A percentile compares a stretch with the other conserved stretches of the same genome.
Conservation (phyloP, 345 rosid genomes). For the Rhodamnia argentea region DNA sequence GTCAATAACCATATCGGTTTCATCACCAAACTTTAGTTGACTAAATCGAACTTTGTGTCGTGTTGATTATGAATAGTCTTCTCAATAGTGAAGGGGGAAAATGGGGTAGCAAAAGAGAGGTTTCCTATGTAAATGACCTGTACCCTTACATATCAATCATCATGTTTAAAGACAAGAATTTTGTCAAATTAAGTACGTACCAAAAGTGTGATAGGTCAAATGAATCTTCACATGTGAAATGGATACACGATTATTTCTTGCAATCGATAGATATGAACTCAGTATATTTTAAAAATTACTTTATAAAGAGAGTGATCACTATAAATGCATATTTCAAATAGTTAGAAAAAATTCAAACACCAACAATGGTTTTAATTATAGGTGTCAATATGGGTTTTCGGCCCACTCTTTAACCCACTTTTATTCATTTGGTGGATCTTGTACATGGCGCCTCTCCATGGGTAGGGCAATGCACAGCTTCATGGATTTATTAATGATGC, state of each 20-base stretch:
- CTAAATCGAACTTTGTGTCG: too few species aligned
- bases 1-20: too few species aligned
- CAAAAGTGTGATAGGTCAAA: neutral
- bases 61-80: too few species aligned
- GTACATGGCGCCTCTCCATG: too few species aligned
- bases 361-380: neutral
- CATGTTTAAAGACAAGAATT: neutral
- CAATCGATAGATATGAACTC: neutral
- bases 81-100: too few species aligned
- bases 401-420: too few species aligned
- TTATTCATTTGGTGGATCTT: too few species aligned
- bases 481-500: too few species aligned
- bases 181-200: neutral
- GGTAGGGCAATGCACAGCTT: too few species aligned
- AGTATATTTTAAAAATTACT: neutral
- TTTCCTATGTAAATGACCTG: neutral
- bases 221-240: neutral
- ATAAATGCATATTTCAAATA: neutral
- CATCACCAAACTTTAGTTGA: too few species aligned
- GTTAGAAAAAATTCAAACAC: neutral
- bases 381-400: too few species aligned
- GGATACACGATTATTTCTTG: neutral
- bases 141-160: neutral
- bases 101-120: neutral
- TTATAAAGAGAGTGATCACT: neutral